Evolutionary conservation across 2,329 filamentous ascomycete species (phyloP), one percentile per base, ranked within the genome.

Genomic region (Sordariomycetes sp.): DNA sequence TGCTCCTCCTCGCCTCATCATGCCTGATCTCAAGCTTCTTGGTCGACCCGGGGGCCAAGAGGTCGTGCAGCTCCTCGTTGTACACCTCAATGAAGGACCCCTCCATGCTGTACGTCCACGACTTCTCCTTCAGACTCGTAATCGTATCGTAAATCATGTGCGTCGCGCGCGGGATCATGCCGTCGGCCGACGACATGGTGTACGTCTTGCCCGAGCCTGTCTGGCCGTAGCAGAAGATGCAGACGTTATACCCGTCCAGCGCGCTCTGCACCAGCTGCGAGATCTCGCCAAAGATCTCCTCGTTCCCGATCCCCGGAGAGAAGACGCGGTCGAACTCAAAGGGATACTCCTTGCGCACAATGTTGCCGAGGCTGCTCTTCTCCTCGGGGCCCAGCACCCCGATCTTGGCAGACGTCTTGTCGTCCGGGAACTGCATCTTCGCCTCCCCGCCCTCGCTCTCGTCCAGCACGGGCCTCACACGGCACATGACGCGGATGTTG

Each of bases 181-280:
- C 94, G 64, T 96, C 89, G 1, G 76, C 72, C 0, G 86, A 87
- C 10, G 89, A 95, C 94, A 99, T 99, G 3, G 94, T 97, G 67
- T 86, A 89, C 0, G 94, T 99, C 76, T 99, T 99, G 60, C 94
- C 94, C 20, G 91, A 94, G 3, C 94, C 94, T 0, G 94, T 99
- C 70, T 99, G 94, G 51, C 94, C 94, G 67, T 99, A 99, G 67
- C 91, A 96, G 73, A 99, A 96, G 61, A 99, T 97, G 71, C 92
- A 97, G 55, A 99, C 94, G 64, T 97, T 99, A 75, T 96, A 99
- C 1, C 94, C 94, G 66, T 99, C 94, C 45, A 99, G 78, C 0
- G 95, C 94, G 63, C 89, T 95, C 71, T 99, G 94, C 1, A 99
- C 91, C 36, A 99, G 81, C 68, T 99, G 94, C 58, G 90, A 95